Conservation (phyloP, 192 early-diverging fungal species). For the Radiomyces spectabilis region DNA sequence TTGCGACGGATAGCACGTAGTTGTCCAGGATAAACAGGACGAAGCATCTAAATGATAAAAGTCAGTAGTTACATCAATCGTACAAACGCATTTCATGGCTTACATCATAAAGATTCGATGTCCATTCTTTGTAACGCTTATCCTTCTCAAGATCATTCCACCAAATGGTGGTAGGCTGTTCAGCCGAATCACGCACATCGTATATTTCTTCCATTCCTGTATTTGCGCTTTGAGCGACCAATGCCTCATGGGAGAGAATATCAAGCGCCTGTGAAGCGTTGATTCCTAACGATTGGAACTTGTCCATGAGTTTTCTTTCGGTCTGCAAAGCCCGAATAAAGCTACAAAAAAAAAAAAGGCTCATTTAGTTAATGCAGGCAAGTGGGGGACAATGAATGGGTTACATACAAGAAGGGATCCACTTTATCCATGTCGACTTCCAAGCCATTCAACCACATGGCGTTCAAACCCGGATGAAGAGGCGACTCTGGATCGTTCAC, state of each 20-base stretch:
- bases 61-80: neutral
- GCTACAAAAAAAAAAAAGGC: slow-evolving; percentile 20
- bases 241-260: slow-evolving; percentile 21
- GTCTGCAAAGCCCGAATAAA: slow-evolving; percentile 49
- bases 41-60: slow-evolving; percentile 37
- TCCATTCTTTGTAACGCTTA: slow-evolving; percentile 63
- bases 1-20: slow-evolving; percentile 74
- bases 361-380: neutral
- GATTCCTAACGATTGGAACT: slow-evolving; percentile 38
- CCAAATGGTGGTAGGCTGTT: slow-evolving; percentile 64
- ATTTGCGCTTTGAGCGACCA: slow-evolving; percentile 4
- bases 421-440: slow-evolving; percentile 41
- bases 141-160: slow-evolving; percentile 91
- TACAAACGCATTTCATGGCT: neutral
- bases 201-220: slow-evolving; percentile 42
- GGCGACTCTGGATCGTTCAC: slow-evolving; percentile 12
- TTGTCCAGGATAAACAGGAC: slow-evolving; percentile 59
- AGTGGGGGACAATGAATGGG: neutral
- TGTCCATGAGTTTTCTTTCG: slow-evolving; percentile 41
- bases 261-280: slow-evolving; percentile 30
- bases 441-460: slow-evolving; percentile 62
- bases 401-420: slow-evolving; percentile 56
- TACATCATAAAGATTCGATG: slow-evolving; percentile 41
- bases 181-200: slow-evolving; percentile 66
- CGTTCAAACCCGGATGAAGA: slow-evolving; percentile 15